Base-by-base conservation (phyloP, 495 filamentous ascomycete species). In the Recurvomyces mirabilis region DNA sequence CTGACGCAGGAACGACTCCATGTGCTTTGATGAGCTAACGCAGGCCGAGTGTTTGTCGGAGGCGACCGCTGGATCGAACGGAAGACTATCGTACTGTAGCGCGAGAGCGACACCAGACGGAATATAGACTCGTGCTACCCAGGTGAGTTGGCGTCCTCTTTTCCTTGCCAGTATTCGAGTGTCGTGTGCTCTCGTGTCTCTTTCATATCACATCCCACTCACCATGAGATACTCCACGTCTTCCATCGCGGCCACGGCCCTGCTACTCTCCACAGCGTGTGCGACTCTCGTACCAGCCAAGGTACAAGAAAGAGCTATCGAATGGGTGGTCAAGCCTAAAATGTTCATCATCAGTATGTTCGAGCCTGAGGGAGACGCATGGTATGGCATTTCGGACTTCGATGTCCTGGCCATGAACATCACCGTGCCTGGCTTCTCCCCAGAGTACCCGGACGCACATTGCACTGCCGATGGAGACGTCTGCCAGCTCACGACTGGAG, bases 261-360 rank as follows among this genome's bases (percentile, higher is more conserved):
- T 33, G 26, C 29, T 46, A 15, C 33, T 40, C 13, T 34, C 26
- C 21, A 34, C 22, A 21, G 41, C 36, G 4, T 33, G 4, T 19
- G 41, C 48, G n/a, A n/a, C 41, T 17, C 41, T 45, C 19, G 14
- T 51, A 3, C 48, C 48, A 13, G 42, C 48, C 11, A 46, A 21
- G 18, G 5, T 46, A 3, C 20, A 41, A 25, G 42, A 38, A 19
- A 46, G 37, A 37, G 29, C 49, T 9, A n/a, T 41, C 24, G 46
- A 49, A 24, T 37, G 21, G 14, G 49, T 47, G 4, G 29, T 78
- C 43, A 56, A 72, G 1, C 81, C 81, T 4, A 82, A 80, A 53
- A 70, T 82, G 29, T 74, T 85, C 51, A 77, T 85, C 43, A 68
- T 85, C 31, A 78, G 72, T 53, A 83, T 82, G 79, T 87, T 84